These are phyloP conservation scores for Debaryomyces prosopidis DNA, from an alignment of 805 yeast species.

Conservation along the genomic window DNA sequence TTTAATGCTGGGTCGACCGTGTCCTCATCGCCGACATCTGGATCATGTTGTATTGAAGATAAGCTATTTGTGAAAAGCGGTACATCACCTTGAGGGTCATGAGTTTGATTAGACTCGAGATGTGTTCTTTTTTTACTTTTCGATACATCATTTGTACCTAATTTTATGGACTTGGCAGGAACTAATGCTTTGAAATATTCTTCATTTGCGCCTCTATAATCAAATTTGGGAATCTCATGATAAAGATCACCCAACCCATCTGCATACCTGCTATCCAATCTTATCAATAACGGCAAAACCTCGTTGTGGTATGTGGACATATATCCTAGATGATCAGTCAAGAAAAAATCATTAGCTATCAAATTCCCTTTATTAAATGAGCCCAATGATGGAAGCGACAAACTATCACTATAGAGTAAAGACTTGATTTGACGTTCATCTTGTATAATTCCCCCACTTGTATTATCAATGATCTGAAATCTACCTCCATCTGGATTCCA, in stretches of 20 bases:
- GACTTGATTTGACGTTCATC: slow-evolving; percentile 34
- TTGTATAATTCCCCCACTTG: slow-evolving; percentile 21
- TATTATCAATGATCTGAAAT: slow-evolving; percentile 31
- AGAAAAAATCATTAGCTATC: slow-evolving; percentile 36
- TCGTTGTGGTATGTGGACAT: slow-evolving; percentile 41
- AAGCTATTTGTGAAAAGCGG: slow-evolving; percentile 7
- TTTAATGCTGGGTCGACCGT: slow-evolving; percentile 31
- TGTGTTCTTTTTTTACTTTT: slow-evolving; percentile 13
- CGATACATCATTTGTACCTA: slow-evolving; percentile 5
- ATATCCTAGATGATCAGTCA: slow-evolving; percentile 32
- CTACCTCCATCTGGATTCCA: slow-evolving; percentile 38
- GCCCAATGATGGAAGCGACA: slow-evolving; percentile 29
- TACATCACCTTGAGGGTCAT: slow-evolving; percentile 6
- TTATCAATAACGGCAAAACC: slow-evolving; percentile 29
- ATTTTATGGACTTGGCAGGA: slow-evolving; percentile 16
- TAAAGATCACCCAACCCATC: slow-evolving; percentile 33
- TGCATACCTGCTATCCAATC: slow-evolving; percentile 25
- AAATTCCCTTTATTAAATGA: slow-evolving; percentile 33
- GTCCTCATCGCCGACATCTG: slow-evolving; percentile 16
- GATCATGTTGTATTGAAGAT: slow-evolving; percentile 3
- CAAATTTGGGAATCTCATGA: slow-evolving; percentile 32
- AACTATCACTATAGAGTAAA: slow-evolving; percentile 28
- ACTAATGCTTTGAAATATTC: slow-evolving; percentile 28
- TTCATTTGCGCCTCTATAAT: slow-evolving; percentile 26
- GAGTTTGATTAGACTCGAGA: neutral